phyloP scores from a whole-genome alignment of 2,329 filamentous ascomycete genomes.

The Aspergillus phoenicis region DNA sequence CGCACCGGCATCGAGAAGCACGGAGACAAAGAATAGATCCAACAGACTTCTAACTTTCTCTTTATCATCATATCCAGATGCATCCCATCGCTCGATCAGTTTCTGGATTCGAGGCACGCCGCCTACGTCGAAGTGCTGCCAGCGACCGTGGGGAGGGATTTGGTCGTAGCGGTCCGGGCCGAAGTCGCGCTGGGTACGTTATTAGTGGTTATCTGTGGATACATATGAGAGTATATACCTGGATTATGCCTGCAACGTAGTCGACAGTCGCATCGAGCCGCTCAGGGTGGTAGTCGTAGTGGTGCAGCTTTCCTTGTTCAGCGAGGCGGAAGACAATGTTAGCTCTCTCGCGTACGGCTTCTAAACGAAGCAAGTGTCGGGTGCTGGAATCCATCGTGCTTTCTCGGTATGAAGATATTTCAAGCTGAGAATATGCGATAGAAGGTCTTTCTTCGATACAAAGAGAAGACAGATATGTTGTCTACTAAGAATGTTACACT shows the following conservation, averaged over 20 bases:
- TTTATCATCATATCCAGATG: slow-evolving; percentile 43
- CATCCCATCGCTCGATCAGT: slow-evolving; percentile 52
- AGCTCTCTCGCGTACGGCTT: slow-evolving; percentile 34
- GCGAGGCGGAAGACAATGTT: slow-evolving; percentile 38
- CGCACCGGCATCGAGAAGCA: slow-evolving; percentile 59
- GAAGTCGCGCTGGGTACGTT: slow-evolving; percentile 50
- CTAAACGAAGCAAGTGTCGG: slow-evolving; percentile 31
- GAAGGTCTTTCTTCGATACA: background rate
- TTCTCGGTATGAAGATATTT: background rate
- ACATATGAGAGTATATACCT: slow-evolving; percentile 32
- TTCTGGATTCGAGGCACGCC: slow-evolving; percentile 52
- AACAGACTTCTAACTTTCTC: slow-evolving; percentile 58
- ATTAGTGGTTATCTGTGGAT: background rate
- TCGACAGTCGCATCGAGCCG: slow-evolving; percentile 45
- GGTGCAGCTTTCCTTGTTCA: slow-evolving; percentile 41
- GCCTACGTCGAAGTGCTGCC: slow-evolving; percentile 66
- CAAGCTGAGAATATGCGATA: too few relatives aligned
- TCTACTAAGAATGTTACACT: too few relatives aligned
- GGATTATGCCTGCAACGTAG: slow-evolving; percentile 49
- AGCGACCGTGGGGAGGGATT: slow-evolving; percentile 61
- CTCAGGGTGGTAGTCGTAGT: slow-evolving; percentile 47
- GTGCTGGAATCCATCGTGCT: slow-evolving; percentile 25
- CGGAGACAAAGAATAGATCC: slow-evolving; percentile 64
- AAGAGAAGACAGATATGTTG: background rate
- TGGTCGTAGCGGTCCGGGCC: slow-evolving; percentile 50